Conservation (phyloP, 169 alveolate genomes). For the Eimeria falciformis region DNA sequence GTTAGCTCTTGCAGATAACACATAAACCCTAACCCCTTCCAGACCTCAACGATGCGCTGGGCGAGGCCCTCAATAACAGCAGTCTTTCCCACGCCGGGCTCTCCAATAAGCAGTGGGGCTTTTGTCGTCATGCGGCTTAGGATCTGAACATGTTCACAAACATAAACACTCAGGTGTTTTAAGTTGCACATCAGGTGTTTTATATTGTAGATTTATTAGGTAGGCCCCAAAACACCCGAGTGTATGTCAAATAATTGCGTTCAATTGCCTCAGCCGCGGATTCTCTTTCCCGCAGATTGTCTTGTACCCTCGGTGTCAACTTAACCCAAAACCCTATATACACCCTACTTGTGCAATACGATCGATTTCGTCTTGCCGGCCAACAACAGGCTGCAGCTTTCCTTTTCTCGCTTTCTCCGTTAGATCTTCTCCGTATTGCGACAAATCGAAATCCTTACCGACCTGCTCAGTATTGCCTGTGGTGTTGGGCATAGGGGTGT, state of each 20-base stretch:
- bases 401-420: slow-evolving; percentile 89
- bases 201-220: no score
- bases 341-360: slow-evolving; percentile 86
- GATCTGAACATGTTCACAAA: slow-evolving; percentile 60
- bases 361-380: slow-evolving; percentile 89
- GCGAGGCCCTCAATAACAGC: slow-evolving; percentile 94
- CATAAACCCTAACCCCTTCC: not conserved
- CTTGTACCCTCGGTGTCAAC: not conserved
- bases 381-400: slow-evolving; percentile 89
- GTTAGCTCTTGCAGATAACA: not conserved
- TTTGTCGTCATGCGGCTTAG: slow-evolving; percentile 89
- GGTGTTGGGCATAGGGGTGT: not conserved
- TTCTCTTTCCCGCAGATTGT: not conserved
- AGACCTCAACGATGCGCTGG: slow-evolving; percentile 84
- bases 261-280: not conserved
- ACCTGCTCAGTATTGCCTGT: not conserved
- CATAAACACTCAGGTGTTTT: no score
- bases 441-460: slow-evolving; percentile 80
- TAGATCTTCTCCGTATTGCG: slow-evolving; percentile 85
- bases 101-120: slow-evolving; percentile 90
- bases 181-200: no score
- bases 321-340: slow-evolving; percentile 1
- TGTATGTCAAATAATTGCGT: no score
- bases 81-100: slow-evolving; percentile 94
- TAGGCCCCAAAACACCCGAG: no score